Evolutionary conservation across 106 monocot species (phyloP), one percentile per base, ranked within the genome.

Genomic region (Allium fistulosum): DNA sequence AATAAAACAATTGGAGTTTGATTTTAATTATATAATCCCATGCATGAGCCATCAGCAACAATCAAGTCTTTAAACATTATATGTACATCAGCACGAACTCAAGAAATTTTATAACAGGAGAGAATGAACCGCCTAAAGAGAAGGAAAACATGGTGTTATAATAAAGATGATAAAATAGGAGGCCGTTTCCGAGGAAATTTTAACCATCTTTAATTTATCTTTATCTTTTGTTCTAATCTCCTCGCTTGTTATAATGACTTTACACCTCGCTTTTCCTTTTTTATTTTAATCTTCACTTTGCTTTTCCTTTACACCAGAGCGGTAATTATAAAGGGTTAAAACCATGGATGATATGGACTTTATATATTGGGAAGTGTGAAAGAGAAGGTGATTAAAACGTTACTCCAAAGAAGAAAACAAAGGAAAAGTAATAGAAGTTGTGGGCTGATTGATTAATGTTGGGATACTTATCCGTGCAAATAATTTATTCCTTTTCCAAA

Each of bases 121-220:
- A 74, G 79, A 76, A 79, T 73, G 84, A 76, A 73, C 53, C 79
- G 57, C 58, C 47, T 57, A 22, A 65, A 79, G 78, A 78, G 75
- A 78, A 47, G 68, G 7, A 80, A 72, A 78, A 81, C 74, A 75
- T 78, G 77, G 62, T 71, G 80, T 80, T 78, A 66, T 77, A 57
- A 84, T 84, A 88, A 84, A 88, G 76, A 51, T 60, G 46, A 55
- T 28, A 16, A 68, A 22, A 27, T 53, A 14, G 68, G 60, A 11
- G 58, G 74, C 67, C 51, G 78, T 85, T 82, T 82, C 78, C 80
- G 77, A 89, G 82, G 81, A 60, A 58, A 65, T 70, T 55, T 85
- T 85, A 85, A 89, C 89, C 85, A 85, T 82, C 85, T 78, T 85
- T 82, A 61, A 61, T 12, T 56, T 50, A 53, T 51, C 60, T 51